Evolutionary conservation across 164 flowering plant species (phyloP), one percentile per base, ranked within the genome.

Genomic region (Chloranthus sessilifolius): DNA sequence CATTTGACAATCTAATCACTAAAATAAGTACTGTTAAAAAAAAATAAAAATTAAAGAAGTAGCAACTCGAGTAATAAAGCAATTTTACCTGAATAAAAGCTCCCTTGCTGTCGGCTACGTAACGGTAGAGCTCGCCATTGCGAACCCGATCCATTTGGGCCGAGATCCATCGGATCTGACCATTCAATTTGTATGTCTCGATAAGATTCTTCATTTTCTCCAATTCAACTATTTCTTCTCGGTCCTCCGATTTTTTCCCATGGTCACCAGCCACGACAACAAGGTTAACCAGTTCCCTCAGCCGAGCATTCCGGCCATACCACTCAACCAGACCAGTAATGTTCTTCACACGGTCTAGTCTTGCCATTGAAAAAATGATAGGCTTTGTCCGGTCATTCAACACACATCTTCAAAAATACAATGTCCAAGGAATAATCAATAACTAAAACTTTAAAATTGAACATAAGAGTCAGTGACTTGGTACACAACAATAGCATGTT

Each of bases 161-260:
- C 28, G 95, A 88, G 24, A 92, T 86, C 99, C 99, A 92, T 34
- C 99, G 67, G 79, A 92, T 86, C 33, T 92, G 92, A 3, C 95
- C 95, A 44, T 88, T 74, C 68, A 92, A 35, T 2, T 86, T 81
- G 83, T 92, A 81, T 34, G 74, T 72, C 26, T 92, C 85, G 16
- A 92, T 92, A 2, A 79, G 79, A 0, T 15, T 63, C 43, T 81
- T 62, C 97, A 92, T 92, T 57, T 86, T 88, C 78, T 84, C 78
- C 88, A 88, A 75, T 71, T 88, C 95, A 6, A 70, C 83, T 43
- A 73, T 64, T 64, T 92, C 99, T 67, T 92, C 99, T 54, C 74
- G 59, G 68, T 92, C 99, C 67, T 81, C 77, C 9, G 99, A 92
- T 53, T 86, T 90, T 71, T 88, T 88, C 52, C 95, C 80, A 34